A percentile compares a stretch with the other conserved stretches of the same genome.
Conservation (phyloP, 1,284 basidiomycete species). For the Phylloboletellus chloephorus region DNA sequence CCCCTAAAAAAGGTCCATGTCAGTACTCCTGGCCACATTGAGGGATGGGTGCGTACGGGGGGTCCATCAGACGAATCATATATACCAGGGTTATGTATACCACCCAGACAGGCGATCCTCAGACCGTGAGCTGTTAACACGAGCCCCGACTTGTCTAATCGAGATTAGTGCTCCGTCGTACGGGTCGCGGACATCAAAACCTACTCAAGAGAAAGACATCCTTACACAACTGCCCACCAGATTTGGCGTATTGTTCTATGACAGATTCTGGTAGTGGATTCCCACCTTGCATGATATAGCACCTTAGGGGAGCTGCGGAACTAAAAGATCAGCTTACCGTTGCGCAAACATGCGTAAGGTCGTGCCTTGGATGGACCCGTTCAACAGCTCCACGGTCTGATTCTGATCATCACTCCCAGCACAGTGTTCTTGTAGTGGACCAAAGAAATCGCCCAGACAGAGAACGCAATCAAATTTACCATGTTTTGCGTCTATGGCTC, state of each 20-base stretch:
- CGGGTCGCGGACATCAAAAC: constrained; percentile 24
- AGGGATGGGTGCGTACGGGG: constrained; percentile 42
- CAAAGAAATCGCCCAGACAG: constrained; percentile 90
- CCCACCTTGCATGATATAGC: constrained; percentile 88
- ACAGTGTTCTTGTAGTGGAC: constrained; percentile 43
- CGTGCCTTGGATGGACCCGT: constrained; percentile 62
- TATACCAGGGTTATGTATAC: constrained; percentile 60
- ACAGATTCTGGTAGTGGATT: constrained; percentile 67
- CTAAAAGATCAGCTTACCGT: constrained; percentile 12
- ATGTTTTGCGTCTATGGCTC: constrained; percentile 86
- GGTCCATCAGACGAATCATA: constrained; percentile 54
- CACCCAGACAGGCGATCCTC: constrained; percentile 82
- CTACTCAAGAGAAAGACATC: constrained; percentile 83
- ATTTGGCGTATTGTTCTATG: constrained; percentile 67
- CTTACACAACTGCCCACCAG: constrained; percentile 72
- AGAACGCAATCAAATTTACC: constrained; percentile 90
- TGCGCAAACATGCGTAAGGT: background rate
- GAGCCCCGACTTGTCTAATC: constrained; percentile 74
- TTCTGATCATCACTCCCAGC: constrained; percentile 37
- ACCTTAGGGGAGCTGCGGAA: constrained; percentile 72
- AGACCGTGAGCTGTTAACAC: constrained; percentile 81
- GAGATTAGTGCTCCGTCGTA: constrained; percentile 2
- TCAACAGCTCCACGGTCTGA: constrained; percentile 57
- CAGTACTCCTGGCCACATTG: constrained; percentile 1
- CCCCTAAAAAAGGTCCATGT: constrained; percentile 41